Percentiles rank a stretch among this genome's conserved stretches.
Evolutionary conservation across 1,284 basidiomycete genomes (phyloP).

Genomic region (Cutaneotrichosporon curvatum): DNA sequence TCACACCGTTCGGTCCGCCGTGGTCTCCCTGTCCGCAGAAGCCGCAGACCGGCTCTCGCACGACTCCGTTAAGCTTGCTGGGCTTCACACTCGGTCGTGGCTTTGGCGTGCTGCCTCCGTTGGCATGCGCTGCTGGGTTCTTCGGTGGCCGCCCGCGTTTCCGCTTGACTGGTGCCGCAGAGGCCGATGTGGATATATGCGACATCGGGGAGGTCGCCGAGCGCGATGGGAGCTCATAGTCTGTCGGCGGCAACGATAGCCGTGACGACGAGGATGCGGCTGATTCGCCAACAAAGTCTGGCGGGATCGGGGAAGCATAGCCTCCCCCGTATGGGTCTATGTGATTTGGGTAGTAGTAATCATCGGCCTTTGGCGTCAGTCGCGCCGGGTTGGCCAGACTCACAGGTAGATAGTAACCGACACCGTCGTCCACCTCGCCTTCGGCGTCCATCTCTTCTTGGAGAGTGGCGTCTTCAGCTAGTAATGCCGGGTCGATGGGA

Average conservation of each 20-base stretch:
- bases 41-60: constrained; percentile 17
- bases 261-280: constrained; percentile 9
- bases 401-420: constrained; percentile 18
- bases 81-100: background rate
- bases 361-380: constrained; percentile 12
- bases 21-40: constrained; percentile 32
- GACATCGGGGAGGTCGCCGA: constrained; percentile 9
- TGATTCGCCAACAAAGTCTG: too few relatives aligned
- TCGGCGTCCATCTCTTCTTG: constrained; percentile 19
- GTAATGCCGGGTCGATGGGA: constrained; percentile 12
- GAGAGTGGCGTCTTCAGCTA: constrained; percentile 5
- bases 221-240: constrained; percentile 5
- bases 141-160: constrained; percentile 19
- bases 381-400: background rate
- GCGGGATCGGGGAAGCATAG: too few relatives aligned
- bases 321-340: too few relatives aligned
- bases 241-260: constrained; percentile 9
- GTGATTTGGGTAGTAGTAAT: constrained; percentile 13
- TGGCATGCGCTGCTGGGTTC: constrained; percentile 1
- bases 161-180: constrained; percentile 9
- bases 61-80: constrained; percentile 4
- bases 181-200: constrained; percentile 1
- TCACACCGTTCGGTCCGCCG: constrained; percentile 17
- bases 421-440: constrained; percentile 18
- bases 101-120: constrained; percentile 5